Percentiles rank a stretch among this genome's conserved stretches.
Evolutionary conservation across 805 yeast genomes (phyloP).

Genomic region (Candida loeiensis): DNA sequence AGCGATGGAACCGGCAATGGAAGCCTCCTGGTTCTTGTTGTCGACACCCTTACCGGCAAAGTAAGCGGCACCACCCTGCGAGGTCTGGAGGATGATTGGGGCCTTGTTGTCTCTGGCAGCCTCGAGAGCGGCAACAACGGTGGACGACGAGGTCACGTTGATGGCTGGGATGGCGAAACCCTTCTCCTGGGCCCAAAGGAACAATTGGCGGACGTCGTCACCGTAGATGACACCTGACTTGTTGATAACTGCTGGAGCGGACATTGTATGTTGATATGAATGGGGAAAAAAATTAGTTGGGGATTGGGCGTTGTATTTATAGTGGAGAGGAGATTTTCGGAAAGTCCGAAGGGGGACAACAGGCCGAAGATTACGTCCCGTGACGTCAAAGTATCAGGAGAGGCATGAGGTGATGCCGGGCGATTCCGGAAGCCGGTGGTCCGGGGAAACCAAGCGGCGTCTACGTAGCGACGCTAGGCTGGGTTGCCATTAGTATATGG

Average conservation of each 20-base stretch:
- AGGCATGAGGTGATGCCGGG: neutral
- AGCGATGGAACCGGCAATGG: slow-evolving; percentile 92
- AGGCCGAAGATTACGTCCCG: slow-evolving; percentile 5
- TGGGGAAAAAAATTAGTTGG: neutral
- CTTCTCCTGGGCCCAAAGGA: slow-evolving; percentile 88
- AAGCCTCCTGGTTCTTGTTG: slow-evolving; percentile 90
- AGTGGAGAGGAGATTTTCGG: no score
- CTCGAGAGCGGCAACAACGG: slow-evolving; percentile 59
- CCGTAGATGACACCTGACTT: slow-evolving; percentile 98
- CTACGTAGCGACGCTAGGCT: neutral
- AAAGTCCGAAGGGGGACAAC: slow-evolving; percentile 10
- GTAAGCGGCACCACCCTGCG: slow-evolving; percentile 99
- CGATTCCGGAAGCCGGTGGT: neutral
- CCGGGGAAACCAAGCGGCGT: neutral
- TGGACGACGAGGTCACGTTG: slow-evolving; percentile 96
- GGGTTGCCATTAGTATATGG: neutral
- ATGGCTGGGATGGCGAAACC: slow-evolving; percentile 98
- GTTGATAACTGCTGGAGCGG: slow-evolving; percentile 69
- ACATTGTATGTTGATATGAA: slow-evolving; percentile 34
- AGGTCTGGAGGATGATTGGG: slow-evolving; percentile 94
- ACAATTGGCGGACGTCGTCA: slow-evolving; percentile 85
- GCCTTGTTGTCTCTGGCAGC: slow-evolving; percentile 54
- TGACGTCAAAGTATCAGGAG: neutral
- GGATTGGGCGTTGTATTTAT: neutral
- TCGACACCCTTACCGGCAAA: slow-evolving; percentile 99